Evolutionary conservation across 345 rosid genomes (phyloP), one percentile per base, ranked within the genome.

Genomic region (Atalantia buxifolia): DNA sequence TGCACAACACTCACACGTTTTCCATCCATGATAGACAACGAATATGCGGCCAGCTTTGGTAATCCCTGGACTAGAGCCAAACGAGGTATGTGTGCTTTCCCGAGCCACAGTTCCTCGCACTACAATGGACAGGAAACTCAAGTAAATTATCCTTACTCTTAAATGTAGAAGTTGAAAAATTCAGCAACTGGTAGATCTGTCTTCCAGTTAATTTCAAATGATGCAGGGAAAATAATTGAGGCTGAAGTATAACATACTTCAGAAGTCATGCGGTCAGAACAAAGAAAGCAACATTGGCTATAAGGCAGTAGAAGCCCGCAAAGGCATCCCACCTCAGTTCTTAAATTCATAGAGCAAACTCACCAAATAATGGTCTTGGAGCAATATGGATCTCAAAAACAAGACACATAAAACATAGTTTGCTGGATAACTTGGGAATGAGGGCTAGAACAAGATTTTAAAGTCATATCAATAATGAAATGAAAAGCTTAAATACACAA

Each of bases 71-170:
- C 82, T 62, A 71, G 88, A 65, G 90, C 87, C 64, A 88, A 63
- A 38, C 90, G 86, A 31, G 92, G 91, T 74, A 89, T 74, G 81
- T 90, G 92, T 45, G 91, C 92, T 81, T 90, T 90, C 79, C 87
- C 89, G 61, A 55, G 18, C 92, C 88, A 88, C 70, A 88, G 56
- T 79, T 86, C 92, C 74, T 87, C 78, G 63, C 90, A 88, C 94
- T 89, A 61, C 33, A 77, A 76, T 55, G 30, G 53, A 68, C 66
- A 71, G 48, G 75, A 72, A 71, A 59, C 9, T 40, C 5, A 7
- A 68, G 75, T 68, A 57, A 66, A 45, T 68, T 35, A 70, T 53
- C 40, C 63, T 40, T 21, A 38, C 10, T 63, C 50, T 57, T 30
- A 45, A 1, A 13, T 35, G 36, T 57, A 33, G 33, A 25, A 30